These are phyloP conservation scores for Syncephalis fuscata DNA, from an alignment of 371 early-diverging fungal species.

Conservation along the genomic window DNA sequence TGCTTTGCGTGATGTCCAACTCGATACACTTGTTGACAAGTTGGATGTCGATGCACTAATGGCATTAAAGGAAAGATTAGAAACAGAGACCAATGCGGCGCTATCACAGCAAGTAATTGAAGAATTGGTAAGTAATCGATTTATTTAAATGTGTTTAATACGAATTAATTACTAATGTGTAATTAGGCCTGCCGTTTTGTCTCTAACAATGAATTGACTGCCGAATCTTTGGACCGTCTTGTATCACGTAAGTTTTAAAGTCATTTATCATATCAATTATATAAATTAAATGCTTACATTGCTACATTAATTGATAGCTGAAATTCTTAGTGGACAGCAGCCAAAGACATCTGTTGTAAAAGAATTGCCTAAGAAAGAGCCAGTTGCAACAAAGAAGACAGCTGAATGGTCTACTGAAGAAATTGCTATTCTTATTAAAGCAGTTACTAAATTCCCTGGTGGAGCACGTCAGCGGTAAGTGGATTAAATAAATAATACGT, in stretches of 20 bases:
- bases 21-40: no score
- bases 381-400: slow-evolving; percentile 2
- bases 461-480: slow-evolving; percentile 23
- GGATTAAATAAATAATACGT: no score
- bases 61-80: no score
- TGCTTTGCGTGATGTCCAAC: no score
- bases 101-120: no score
- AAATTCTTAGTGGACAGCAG: slow-evolving; percentile 1
- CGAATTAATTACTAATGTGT: no score
- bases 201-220: not conserved
- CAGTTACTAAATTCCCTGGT: slow-evolving; percentile 41
- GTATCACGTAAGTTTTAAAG: not conserved
- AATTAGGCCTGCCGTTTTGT: slow-evolving; percentile 3
- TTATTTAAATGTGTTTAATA: no score
- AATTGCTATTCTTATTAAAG: slow-evolving; percentile 30
- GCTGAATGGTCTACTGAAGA: slow-evolving; percentile 28
- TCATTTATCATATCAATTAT: not conserved
- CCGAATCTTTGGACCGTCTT: slow-evolving; percentile 3
- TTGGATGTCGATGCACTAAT: no score
- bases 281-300: not conserved
- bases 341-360: not conserved
- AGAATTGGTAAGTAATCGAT: slow-evolving; percentile 4
- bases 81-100: no score
- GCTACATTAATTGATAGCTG: slow-evolving; percentile 1
- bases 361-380: not conserved